Percentiles rank a stretch among this genome's conserved stretches.
Evolutionary conservation across 2,329 filamentous ascomycete species (phyloP).

Genomic region (Diaporthe vaccinii): DNA sequence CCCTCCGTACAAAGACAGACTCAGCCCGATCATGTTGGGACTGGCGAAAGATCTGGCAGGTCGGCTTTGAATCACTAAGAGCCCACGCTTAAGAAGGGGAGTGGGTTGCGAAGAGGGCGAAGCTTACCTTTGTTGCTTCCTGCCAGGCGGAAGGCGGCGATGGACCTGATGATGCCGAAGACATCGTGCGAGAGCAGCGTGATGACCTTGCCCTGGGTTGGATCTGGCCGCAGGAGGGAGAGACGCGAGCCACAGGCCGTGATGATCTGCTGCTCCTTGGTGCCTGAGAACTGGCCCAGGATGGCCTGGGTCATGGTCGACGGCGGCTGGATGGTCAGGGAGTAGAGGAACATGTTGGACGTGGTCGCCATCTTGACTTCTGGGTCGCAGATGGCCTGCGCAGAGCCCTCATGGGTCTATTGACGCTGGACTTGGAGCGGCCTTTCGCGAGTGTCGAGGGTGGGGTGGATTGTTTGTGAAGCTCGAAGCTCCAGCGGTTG

Average conservation of each 20-base stretch:
- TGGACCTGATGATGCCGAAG: conserved; percentile 92
- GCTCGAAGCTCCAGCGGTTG: conserved; percentile 32
- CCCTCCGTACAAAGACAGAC: conserved; percentile 41
- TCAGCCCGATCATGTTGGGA: conserved; percentile 41
- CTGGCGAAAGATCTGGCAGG: conserved; percentile 59
- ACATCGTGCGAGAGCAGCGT: conserved; percentile 92
- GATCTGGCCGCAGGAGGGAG: conserved; percentile 87
- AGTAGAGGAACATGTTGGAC: conserved; percentile 99
- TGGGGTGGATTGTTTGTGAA: conserved; percentile 30
- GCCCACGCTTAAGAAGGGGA: conserved; percentile 56
- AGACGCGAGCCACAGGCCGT: conserved; percentile 92
- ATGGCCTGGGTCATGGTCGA: conserved; percentile 92
- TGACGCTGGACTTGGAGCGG: conserved; percentile 6
- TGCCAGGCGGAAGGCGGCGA: conserved; percentile 91
- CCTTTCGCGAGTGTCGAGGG: conserved; percentile 20
- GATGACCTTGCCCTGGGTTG: conserved; percentile 85
- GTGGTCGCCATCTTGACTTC: conserved; percentile 87
- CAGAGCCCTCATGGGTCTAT: conserved; percentile 50
- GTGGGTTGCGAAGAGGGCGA: conserved; percentile 47
- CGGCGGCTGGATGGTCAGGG: conserved; percentile 93
- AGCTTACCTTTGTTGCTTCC: conserved; percentile 94
- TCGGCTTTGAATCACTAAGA: conserved; percentile 81
- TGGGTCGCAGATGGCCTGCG: conserved; percentile 65
- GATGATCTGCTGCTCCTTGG: conserved; percentile 97
- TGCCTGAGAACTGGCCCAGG: conserved; percentile 94